phyloP scores from a whole-genome alignment of 1,284 basidiomycete genomes.

The Cerrena zonata region DNA sequence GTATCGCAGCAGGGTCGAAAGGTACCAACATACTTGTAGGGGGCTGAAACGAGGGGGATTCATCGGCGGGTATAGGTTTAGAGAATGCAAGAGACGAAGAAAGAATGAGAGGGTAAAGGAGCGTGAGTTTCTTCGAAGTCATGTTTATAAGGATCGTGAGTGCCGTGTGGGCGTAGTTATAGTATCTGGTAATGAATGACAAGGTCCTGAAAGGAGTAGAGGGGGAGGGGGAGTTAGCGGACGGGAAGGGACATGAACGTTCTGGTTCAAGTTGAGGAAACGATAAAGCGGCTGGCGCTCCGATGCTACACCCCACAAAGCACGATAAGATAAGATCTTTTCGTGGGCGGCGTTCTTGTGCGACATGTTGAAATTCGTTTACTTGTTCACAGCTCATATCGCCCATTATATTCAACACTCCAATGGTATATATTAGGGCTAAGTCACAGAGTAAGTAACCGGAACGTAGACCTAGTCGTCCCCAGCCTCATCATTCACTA shows the following conservation, averaged over 20 bases:
- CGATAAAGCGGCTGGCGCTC: slow-evolving; percentile 2
- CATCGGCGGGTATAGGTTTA: slow-evolving; percentile 5
- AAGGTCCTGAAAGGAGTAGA: slow-evolving; percentile 2
- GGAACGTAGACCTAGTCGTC: too few species aligned
- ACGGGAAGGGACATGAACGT: slow-evolving; percentile 10
- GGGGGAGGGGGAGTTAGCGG: neutral
- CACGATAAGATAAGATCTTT: too few species aligned
- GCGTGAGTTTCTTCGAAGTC: slow-evolving; percentile 10
- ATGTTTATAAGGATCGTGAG: slow-evolving; percentile 9
- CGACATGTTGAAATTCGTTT: too few species aligned
- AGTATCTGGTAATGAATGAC: neutral
- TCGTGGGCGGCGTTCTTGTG: too few species aligned
- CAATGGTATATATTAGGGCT: too few species aligned
- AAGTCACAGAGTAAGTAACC: too few species aligned
- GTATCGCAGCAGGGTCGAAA: neutral
- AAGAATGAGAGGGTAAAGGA: slow-evolving; percentile 8
- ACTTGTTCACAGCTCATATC: too few species aligned
- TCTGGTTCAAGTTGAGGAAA: neutral
- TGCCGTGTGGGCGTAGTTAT: slow-evolving; percentile 17
- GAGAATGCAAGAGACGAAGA: slow-evolving; percentile 4
- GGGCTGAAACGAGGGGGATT: neutral
- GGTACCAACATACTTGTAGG: neutral
- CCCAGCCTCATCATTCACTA: too few species aligned
- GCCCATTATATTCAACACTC: too few species aligned
- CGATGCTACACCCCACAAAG: too few species aligned